Evolutionary conservation across 163 green algal genomes (phyloP).

Genomic region (Scenedesmus sp.): DNA sequence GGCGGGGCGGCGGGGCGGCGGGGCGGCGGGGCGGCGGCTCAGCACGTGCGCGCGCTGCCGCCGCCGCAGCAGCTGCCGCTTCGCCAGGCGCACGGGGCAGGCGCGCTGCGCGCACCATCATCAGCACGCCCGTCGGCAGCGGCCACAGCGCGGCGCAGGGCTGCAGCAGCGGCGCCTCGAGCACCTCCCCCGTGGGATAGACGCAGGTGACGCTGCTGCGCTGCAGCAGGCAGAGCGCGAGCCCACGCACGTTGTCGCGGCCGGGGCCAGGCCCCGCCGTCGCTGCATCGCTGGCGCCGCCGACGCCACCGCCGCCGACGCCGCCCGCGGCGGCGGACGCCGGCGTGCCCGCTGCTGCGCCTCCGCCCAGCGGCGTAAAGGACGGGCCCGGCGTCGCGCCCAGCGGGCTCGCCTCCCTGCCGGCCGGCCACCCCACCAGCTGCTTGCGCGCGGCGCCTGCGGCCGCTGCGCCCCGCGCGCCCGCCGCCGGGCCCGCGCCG

Average conservation of each 20-base stretch:
- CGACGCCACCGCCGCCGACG: background rate
- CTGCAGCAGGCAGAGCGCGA: constrained; percentile 71
- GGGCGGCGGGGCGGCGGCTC: background rate
- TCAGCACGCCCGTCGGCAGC: constrained; percentile 59
- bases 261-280: background rate
- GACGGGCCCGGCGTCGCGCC: background rate
- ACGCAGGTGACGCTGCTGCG: constrained; percentile 53
- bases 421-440: background rate
- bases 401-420: background rate
- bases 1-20: background rate
- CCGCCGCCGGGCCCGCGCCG: background rate
- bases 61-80: background rate
- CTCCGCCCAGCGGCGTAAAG: background rate
- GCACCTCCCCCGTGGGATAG: constrained; percentile 51
- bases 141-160: constrained; percentile 57
- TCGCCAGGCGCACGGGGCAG: background rate
- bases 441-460: background rate
- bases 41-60: background rate
- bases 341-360: background rate
- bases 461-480: background rate
- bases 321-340: background rate
- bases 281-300: background rate
- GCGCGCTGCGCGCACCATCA: constrained; percentile 52
- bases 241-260: constrained; percentile 32
- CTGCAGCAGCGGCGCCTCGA: constrained; percentile 59